Percentiles rank a stretch among this genome's conserved stretches.
Conservation (phyloP, 2,329 filamentous ascomycete genomes). For the Beauveria australis region DNA sequence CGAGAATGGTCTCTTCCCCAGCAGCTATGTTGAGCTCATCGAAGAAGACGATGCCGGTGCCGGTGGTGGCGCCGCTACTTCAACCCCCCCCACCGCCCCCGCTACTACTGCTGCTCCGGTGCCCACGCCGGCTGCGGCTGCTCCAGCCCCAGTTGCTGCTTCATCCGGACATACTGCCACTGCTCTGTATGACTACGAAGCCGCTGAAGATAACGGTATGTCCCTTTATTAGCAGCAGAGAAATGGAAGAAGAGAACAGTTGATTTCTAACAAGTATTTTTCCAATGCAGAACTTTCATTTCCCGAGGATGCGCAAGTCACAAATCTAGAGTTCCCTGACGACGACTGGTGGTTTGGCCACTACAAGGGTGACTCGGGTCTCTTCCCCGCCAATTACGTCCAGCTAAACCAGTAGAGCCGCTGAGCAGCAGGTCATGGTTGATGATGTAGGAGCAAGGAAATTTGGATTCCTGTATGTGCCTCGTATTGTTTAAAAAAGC, state of each 20-base stretch:
- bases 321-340: slow-evolving; percentile 84
- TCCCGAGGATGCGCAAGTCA: slow-evolving; percentile 78
- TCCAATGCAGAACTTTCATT: slow-evolving; percentile 59
- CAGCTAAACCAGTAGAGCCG: slow-evolving; percentile 36
- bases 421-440: background rate
- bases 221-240: background rate
- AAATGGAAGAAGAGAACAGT: background rate
- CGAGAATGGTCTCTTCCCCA: slow-evolving; percentile 86
- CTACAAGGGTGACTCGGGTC: slow-evolving; percentile 67
- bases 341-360: slow-evolving; percentile 98
- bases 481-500: no score
- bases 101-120: slow-evolving; percentile 28
- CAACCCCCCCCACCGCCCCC: slow-evolving; percentile 25
- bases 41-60: slow-evolving; percentile 46
- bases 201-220: slow-evolving; percentile 83
- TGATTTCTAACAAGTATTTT: slow-evolving; percentile 26
- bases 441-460: background rate
- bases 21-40: slow-evolving; percentile 89
- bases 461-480: no score
- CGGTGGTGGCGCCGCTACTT: slow-evolving; percentile 20
- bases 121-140: slow-evolving; percentile 29
- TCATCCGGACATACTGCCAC: slow-evolving; percentile 59
- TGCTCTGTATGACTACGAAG: slow-evolving; percentile 92
- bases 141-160: slow-evolving; percentile 26
- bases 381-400: slow-evolving; percentile 75